Evolutionary conservation across 352 stramenopile species (phyloP).

Genomic region (Thalassiosira exigua): DNA sequence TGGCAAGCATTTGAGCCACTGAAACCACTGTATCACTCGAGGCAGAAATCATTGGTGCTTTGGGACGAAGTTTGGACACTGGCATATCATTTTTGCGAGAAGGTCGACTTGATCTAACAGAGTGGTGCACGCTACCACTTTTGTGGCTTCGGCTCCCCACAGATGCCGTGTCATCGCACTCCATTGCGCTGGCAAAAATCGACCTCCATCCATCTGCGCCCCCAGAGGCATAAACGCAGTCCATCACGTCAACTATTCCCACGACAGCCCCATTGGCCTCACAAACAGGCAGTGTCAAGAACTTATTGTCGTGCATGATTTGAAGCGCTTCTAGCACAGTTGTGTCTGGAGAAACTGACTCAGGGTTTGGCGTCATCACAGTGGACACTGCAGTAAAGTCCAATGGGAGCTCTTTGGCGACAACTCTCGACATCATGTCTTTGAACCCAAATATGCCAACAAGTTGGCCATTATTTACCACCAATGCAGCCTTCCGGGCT

Average conservation of each 20-base stretch:
- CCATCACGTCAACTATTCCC: conserved; percentile 95
- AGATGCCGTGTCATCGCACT: conserved; percentile 73
- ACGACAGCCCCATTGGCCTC: conserved; percentile 90
- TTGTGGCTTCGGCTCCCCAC: conserved; percentile 13
- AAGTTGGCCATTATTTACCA: conserved; percentile 92
- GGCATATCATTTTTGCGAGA: conserved; percentile 48
- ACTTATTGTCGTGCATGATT: conserved; percentile 99
- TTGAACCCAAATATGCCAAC: conserved; percentile 96
- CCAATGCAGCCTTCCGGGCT: conserved; percentile 92
- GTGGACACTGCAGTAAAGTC: conserved; percentile 92
- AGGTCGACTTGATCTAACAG: conserved; percentile 11
- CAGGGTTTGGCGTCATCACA: conserved; percentile 98
- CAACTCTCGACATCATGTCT: conserved; percentile 94
- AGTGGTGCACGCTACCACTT: conserved; percentile 31
- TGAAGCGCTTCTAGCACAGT: conserved; percentile 96
- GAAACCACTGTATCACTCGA: conserved; percentile 87
- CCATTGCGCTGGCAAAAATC: conserved; percentile 77
- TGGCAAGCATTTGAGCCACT: conserved; percentile 89
- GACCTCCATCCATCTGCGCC: conserved; percentile 80
- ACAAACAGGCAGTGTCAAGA: conserved; percentile 96
- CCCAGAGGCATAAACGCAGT: conserved; percentile 90
- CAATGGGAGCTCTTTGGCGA: conserved; percentile 94
- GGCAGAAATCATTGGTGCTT: conserved; percentile 88
- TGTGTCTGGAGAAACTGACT: conserved; percentile 92
- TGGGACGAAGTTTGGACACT: conserved; percentile 81